phyloP scores from a whole-genome alignment of 345 rosid species.

The Eucalyptus leucophloia region DNA sequence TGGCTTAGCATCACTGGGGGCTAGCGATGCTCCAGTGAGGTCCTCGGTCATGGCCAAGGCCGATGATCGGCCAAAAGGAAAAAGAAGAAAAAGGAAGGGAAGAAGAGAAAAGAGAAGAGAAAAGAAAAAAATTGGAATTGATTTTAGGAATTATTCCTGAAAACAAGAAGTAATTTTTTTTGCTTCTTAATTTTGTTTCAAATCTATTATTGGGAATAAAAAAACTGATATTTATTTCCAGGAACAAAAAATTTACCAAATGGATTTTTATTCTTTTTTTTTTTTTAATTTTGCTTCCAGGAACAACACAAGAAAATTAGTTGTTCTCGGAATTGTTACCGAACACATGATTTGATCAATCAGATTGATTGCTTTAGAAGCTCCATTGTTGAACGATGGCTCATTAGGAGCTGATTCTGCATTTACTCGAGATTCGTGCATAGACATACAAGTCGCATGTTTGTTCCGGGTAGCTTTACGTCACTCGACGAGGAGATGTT shows the following conservation, averaged over 20 bases:
- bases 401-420: not conserved
- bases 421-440: not conserved
- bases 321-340: too few relatives aligned
- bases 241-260: too few relatives aligned
- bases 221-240: fast-evolving
- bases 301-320: fast-evolving
- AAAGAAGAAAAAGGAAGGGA: too few relatives aligned
- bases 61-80: fast-evolving
- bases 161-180: fast-evolving
- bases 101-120: too few relatives aligned
- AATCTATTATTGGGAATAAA: too few relatives aligned
- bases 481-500: not conserved
- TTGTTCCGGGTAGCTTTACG: not conserved
- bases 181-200: too few relatives aligned
- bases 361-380: not conserved
- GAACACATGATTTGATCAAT: not conserved
- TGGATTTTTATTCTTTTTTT: fast-evolving
- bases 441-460: not conserved
- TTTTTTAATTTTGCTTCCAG: fast-evolving
- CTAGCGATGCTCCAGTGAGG: fast-evolving
- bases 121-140: too few relatives aligned
- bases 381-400: not conserved
- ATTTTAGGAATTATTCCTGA: fast-evolving
- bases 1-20: fast-evolving
- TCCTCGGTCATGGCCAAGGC: too few relatives aligned